Conservation (phyloP, 2,329 filamentous ascomycete genomes). For the Talaromyces sp. region DNA sequence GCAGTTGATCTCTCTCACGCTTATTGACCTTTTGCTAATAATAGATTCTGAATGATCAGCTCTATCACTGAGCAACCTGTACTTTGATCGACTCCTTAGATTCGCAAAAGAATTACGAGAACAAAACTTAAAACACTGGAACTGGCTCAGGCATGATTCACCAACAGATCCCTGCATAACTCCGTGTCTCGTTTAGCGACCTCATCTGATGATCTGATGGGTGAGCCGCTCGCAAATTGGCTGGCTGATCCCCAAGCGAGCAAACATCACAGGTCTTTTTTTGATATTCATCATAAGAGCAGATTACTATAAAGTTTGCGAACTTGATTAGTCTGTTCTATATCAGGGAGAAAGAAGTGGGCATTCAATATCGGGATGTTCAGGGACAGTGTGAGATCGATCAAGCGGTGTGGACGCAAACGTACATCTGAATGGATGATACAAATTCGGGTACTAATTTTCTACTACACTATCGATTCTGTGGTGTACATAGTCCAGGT, state of each 20-base stretch:
- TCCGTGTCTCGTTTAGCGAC: not conserved
- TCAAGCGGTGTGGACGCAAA: constrained; percentile 11
- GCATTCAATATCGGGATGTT: not conserved
- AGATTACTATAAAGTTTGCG: not conserved
- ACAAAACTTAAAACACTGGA: not conserved
- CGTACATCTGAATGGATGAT: not conserved
- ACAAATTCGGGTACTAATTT: not conserved
- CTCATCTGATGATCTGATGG: not conserved
- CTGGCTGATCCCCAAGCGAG: not conserved
- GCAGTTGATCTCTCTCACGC: not conserved
- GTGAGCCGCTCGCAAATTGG: not conserved
- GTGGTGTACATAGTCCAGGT: not conserved
- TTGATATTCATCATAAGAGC: not conserved
- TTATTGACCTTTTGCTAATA: not conserved
- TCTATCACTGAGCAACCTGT: not conserved
- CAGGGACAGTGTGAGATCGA: constrained; percentile 1
- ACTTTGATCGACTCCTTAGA: not conserved
- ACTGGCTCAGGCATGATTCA: not conserved
- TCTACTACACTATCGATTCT: not conserved
- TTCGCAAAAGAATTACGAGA: not conserved
- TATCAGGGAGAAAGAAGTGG: not conserved
- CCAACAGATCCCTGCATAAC: not conserved
- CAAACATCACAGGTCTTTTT: not conserved
- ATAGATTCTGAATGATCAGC: not conserved
- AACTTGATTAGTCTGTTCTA: not conserved